phyloP scores from a whole-genome alignment of 768 basidiomycete genomes.

The Tricholoma saponaceum region DNA sequence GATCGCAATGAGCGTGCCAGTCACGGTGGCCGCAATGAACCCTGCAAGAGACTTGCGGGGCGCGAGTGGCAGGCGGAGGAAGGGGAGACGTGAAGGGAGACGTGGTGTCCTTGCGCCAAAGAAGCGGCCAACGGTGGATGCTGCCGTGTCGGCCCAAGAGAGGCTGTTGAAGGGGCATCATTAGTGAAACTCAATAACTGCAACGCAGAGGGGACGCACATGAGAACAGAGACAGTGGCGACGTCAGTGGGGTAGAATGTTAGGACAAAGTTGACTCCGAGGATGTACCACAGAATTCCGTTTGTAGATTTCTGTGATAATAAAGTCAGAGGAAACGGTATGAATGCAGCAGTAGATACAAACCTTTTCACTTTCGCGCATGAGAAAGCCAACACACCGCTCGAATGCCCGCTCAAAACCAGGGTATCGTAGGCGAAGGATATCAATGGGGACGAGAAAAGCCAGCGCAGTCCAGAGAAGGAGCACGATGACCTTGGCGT shows the following conservation, averaged over 20 bases:
- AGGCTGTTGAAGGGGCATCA: slow-evolving; percentile 46
- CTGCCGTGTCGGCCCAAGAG: slow-evolving; percentile 94
- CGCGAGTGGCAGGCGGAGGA: slow-evolving; percentile 62
- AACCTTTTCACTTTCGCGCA: slow-evolving; percentile 87
- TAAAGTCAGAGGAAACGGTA: slow-evolving; percentile 1
- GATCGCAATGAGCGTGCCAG: slow-evolving; percentile 61
- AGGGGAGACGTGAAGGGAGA: slow-evolving; percentile 37
- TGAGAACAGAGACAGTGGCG: slow-evolving; percentile 85
- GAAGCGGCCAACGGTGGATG: slow-evolving; percentile 87
- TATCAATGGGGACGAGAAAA: slow-evolving; percentile 68
- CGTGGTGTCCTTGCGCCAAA: slow-evolving; percentile 66
- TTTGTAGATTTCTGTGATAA: slow-evolving; percentile 59
- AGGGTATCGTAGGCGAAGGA: slow-evolving; percentile 64
- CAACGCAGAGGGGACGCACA: slow-evolving; percentile 48
- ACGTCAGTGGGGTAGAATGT: slow-evolving; percentile 78
- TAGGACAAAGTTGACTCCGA: slow-evolving; percentile 79
- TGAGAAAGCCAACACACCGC: slow-evolving; percentile 68
- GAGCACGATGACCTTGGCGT: slow-evolving; percentile 58
- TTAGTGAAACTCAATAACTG: neutral
- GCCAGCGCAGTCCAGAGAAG: slow-evolving; percentile 64
- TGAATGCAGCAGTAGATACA: slow-evolving; percentile 9
- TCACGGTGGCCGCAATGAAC: slow-evolving; percentile 72
- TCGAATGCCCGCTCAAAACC: slow-evolving; percentile 72
- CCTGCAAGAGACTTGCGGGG: slow-evolving; percentile 84
- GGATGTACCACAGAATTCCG: slow-evolving; percentile 88